These are phyloP conservation scores for Phytophthora pinifolia DNA, from an alignment of 352 stramenopile species.

Conservation along the genomic window DNA sequence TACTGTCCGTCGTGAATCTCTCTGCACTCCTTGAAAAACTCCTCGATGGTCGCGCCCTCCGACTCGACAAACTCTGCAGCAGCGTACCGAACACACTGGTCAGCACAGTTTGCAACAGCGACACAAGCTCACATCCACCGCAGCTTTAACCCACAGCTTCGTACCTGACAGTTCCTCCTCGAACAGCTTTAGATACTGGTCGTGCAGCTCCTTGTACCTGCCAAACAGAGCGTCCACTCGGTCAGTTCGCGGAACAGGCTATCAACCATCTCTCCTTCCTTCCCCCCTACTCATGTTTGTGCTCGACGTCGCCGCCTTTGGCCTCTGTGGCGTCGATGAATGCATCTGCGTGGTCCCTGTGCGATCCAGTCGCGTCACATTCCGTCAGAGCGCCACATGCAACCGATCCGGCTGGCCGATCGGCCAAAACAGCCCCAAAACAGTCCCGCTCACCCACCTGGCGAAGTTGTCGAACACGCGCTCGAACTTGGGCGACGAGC, in stretches of 20 bases:
- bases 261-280: not conserved
- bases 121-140: not conserved
- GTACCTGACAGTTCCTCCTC: constrained; percentile 65
- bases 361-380: constrained; percentile 11
- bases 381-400: constrained; percentile 8
- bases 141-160: not conserved
- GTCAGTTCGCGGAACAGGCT: not conserved
- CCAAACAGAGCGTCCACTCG: not conserved
- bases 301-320: constrained; percentile 63
- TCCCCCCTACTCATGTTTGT: constrained; percentile 66
- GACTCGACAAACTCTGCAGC: constrained; percentile 68
- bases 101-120: not conserved
- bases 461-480: constrained; percentile 78
- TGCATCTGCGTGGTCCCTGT: constrained; percentile 59
- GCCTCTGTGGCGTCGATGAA: constrained; percentile 67
- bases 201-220: constrained; percentile 77
- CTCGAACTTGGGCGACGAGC: constrained; percentile 73
- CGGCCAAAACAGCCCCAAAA: no score
- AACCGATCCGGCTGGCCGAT: constrained; percentile 5
- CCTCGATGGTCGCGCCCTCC: constrained; percentile 58
- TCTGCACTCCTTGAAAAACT: constrained; percentile 72
- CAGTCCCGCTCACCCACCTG: constrained; percentile 27
- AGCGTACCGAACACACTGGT: not conserved
- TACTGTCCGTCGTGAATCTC: constrained; percentile 63
- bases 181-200: constrained; percentile 74